phyloP scores from a whole-genome alignment of 2,329 filamentous ascomycete genomes.

The Colletotrichum sp. region DNA sequence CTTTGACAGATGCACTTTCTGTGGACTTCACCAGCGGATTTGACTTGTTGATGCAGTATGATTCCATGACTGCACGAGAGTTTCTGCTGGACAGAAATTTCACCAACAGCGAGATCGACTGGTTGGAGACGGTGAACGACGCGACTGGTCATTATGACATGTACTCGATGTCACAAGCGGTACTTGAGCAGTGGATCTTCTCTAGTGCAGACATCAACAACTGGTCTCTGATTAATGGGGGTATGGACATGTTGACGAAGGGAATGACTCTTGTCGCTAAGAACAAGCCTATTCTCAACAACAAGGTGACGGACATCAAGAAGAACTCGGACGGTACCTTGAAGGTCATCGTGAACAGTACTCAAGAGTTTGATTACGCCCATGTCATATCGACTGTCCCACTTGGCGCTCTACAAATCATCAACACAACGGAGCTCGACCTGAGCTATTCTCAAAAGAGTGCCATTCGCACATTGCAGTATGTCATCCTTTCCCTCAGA shows the following conservation, averaged over 20 bases:
- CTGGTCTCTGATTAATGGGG: constrained; percentile 37
- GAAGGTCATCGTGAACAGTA: constrained; percentile 25
- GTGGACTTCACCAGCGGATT: constrained; percentile 22
- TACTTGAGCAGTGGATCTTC: constrained; percentile 30
- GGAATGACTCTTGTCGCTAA: constrained; percentile 29
- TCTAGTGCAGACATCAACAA: constrained; percentile 18
- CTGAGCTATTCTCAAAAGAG: constrained; percentile 31
- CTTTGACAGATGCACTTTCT: constrained; percentile 13
- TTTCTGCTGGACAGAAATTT: constrained; percentile 29
- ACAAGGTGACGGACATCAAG: constrained; percentile 26
- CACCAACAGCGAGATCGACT: constrained; percentile 34
- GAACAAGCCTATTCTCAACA: constrained; percentile 24
- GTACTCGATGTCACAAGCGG: constrained; percentile 25
- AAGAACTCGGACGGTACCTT: constrained; percentile 17
- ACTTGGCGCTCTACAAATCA: constrained; percentile 28
- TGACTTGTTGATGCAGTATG: constrained; percentile 26
- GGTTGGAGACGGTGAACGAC: constrained; percentile 29
- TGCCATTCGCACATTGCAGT: constrained; percentile 33
- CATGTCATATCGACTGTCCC: constrained; percentile 30
- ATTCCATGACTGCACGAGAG: constrained; percentile 22
- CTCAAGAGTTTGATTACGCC: constrained; percentile 21
- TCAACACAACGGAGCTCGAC: constrained; percentile 28
- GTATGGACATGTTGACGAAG: constrained; percentile 31
- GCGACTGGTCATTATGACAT: constrained; percentile 28
- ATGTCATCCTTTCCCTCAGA: not conserved